Percentiles rank a stretch among this genome's conserved stretches.
These are phyloP conservation scores for Sarocladium kiliense DNA, from an alignment of 2,329 filamentous ascomycete species.

Conservation along the genomic window DNA sequence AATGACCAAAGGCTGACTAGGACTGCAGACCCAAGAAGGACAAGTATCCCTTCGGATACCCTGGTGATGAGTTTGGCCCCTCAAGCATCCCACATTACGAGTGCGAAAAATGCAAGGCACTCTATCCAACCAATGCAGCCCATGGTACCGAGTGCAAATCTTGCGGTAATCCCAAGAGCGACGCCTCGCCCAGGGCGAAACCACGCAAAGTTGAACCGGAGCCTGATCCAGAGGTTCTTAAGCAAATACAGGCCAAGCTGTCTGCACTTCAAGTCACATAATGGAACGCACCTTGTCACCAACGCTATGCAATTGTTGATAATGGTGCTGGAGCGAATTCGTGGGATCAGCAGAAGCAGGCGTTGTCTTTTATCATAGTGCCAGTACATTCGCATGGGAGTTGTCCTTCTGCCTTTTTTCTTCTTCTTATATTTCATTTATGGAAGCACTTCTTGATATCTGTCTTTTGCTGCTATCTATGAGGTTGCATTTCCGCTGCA, in stretches of 20 bases:
- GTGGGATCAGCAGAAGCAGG: neutral
- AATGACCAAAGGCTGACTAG: conserved; percentile 9
- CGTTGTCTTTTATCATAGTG: neutral
- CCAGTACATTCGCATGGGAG: neutral
- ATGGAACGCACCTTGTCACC: conserved; percentile 1
- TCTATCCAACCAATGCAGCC: conserved; percentile 46
- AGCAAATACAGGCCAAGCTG: conserved; percentile 52
- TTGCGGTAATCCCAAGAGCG: conserved; percentile 57
- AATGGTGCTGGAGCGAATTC: neutral
- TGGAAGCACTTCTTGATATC: neutral
- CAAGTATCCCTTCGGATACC: conserved; percentile 66
- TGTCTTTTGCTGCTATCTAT: neutral
- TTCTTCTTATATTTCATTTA: neutral
- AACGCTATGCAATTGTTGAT: neutral
- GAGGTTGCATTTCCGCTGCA: neutral
- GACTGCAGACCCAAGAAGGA: conserved; percentile 54
- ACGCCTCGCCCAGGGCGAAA: conserved; percentile 51
- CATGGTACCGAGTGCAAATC: conserved; percentile 51
- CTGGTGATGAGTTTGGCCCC: conserved; percentile 55
- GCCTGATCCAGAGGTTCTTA: conserved; percentile 56
- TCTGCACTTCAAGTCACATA: conserved; percentile 32
- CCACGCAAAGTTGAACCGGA: conserved; percentile 56
- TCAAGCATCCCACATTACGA: conserved; percentile 48
- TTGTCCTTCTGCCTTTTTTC: neutral
- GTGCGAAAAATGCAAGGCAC: conserved; percentile 59